phyloP scores from a whole-genome alignment of 2,329 filamentous ascomycete genomes.

The Bertia moriformis region DNA sequence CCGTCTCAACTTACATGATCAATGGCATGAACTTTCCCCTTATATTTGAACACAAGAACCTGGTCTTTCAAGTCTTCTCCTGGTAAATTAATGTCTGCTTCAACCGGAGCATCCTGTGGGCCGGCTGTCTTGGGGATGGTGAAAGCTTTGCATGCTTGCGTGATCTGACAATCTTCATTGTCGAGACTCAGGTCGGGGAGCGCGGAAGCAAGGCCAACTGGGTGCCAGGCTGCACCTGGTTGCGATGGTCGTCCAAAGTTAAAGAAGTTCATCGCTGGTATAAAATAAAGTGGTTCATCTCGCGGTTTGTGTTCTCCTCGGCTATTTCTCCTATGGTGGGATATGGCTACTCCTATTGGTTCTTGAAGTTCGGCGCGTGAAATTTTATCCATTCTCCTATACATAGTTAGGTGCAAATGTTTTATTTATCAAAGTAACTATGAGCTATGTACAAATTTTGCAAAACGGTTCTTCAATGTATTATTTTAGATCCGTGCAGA shows the following conservation, averaged over 20 bases:
- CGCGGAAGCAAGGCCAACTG: slow-evolving; percentile 34
- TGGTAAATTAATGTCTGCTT: slow-evolving; percentile 12
- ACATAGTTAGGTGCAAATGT: no score
- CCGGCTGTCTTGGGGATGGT: slow-evolving; percentile 24
- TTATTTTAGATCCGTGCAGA: no score
- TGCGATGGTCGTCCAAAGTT: background rate
- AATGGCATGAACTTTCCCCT: slow-evolving; percentile 48
- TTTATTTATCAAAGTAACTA: no score
- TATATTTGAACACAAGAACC: slow-evolving; percentile 51
- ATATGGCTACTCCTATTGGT: no score
- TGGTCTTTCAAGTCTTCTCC: slow-evolving; percentile 36
- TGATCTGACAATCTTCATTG: slow-evolving; percentile 17
- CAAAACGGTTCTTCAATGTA: no score
- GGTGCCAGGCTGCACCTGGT: slow-evolving; percentile 28
- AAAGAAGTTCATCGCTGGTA: background rate
- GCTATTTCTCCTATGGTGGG: no score
- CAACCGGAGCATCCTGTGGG: slow-evolving; percentile 16
- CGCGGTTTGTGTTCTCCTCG: no score
- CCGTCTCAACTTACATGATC: slow-evolving; percentile 39
- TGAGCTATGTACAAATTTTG: no score
- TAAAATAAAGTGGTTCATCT: background rate
- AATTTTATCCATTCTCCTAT: no score
- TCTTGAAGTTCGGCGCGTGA: no score
- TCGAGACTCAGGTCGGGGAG: slow-evolving; percentile 35
- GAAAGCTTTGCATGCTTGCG: slow-evolving; percentile 45